Conservation (phyloP, 371 early-diverging fungal species). For the Gilbertella persicaria region DNA sequence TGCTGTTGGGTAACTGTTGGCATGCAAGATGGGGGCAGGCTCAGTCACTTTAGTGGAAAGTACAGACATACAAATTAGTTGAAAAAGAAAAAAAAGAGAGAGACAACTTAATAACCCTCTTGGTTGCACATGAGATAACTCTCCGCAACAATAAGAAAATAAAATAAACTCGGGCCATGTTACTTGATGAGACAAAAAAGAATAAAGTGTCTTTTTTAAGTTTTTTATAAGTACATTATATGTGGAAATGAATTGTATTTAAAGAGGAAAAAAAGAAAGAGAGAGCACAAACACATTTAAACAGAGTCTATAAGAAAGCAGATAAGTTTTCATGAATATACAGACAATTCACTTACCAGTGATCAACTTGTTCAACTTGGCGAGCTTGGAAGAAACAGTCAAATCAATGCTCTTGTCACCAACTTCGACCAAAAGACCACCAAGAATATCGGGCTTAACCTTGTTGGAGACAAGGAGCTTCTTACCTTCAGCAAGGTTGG, state of each 20-base stretch:
- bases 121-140: too few relatives aligned
- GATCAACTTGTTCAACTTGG: conserved; percentile 93
- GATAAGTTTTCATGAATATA: neutral
- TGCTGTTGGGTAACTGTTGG: conserved; percentile 16
- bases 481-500: conserved; percentile 51
- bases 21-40: conserved; percentile 9
- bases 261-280: neutral
- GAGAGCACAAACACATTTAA: conserved; percentile 9
- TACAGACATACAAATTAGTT: too few relatives aligned
- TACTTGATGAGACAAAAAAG: too few relatives aligned
- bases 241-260: too few relatives aligned
- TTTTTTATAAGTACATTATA: neutral
- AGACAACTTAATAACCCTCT: too few relatives aligned
- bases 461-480: conserved; percentile 85
- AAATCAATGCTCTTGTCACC: conserved; percentile 98
- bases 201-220: neutral
- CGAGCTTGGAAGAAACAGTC: conserved; percentile 91
- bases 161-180: too few relatives aligned
- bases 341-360: conserved; percentile 42
- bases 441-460: conserved; percentile 92
- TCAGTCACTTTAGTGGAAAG: too few relatives aligned
- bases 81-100: too few relatives aligned
- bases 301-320: conserved; percentile 17
- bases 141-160: too few relatives aligned
- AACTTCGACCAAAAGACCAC: conserved; percentile 95